Evolutionary conservation across 2,329 filamentous ascomycete genomes (phyloP).

Genomic region (Fusarium aywerte): DNA sequence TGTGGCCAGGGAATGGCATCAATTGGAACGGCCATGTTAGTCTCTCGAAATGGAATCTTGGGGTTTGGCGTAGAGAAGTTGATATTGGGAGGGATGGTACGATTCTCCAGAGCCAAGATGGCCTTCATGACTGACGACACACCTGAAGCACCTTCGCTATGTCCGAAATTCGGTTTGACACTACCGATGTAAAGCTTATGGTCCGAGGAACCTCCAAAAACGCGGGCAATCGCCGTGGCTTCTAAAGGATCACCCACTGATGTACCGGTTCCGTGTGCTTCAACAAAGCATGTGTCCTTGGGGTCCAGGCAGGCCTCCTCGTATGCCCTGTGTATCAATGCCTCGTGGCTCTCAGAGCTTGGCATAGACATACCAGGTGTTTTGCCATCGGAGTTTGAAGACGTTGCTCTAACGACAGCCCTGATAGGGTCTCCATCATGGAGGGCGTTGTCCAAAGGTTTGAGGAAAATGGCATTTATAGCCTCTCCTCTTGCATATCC

Average conservation of each 20-base stretch:
- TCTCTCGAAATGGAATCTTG: conserved; percentile 43
- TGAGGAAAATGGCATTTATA: conserved; percentile 8
- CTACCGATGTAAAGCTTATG: background rate
- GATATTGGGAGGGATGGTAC: conserved; percentile 41
- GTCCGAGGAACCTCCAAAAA: conserved; percentile 2
- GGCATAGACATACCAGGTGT: background rate
- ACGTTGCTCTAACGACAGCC: background rate
- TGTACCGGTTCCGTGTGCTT: conserved; percentile 43
- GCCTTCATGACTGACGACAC: conserved; percentile 45
- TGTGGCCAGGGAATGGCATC: conserved; percentile 42
- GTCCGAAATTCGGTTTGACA: conserved; percentile 57
- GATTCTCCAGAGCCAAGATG: conserved; percentile 39
- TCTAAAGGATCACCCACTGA: conserved; percentile 35
- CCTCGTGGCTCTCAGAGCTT: conserved; percentile 44
- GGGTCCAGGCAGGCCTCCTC: conserved; percentile 27
- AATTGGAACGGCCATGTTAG: conserved; percentile 43
- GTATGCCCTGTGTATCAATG: conserved; percentile 50
- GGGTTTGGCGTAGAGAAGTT: conserved; percentile 39
- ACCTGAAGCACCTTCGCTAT: conserved; percentile 41
- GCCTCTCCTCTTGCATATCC: conserved; percentile 9
- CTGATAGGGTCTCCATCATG: conserved; percentile 9
- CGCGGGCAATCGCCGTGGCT: conserved; percentile 1
- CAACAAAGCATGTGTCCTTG: conserved; percentile 22
- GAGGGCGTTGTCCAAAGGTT: conserved; percentile 4
- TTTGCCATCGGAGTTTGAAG: conserved; percentile 3